These are phyloP conservation scores for Aspergillus indologenus DNA, from an alignment of 495 filamentous ascomycete genomes.

Conservation along the genomic window DNA sequence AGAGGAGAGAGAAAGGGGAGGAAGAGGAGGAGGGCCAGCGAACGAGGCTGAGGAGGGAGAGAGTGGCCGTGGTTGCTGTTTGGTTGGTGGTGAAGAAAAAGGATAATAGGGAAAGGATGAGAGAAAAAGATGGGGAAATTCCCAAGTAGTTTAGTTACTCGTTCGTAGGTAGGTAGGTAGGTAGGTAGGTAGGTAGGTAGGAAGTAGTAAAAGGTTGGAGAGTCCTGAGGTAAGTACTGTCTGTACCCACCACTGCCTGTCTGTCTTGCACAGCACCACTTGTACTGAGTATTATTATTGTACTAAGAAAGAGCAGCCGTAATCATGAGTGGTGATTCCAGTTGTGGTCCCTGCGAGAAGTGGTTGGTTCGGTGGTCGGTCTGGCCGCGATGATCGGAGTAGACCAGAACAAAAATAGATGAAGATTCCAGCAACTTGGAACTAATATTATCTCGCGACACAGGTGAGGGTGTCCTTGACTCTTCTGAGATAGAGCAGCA, in stretches of 20 bases:
- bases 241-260: background rate
- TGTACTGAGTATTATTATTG: too few species aligned
- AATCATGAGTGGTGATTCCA: too few species aligned
- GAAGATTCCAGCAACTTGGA: too few species aligned
- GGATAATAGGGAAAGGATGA: background rate
- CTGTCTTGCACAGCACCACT: too few species aligned
- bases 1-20: conserved; percentile 2
- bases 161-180: background rate
- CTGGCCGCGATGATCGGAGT: background rate
- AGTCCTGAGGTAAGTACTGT: background rate
- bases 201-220: too few species aligned
- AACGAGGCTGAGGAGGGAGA: conserved; percentile 10
- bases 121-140: background rate
- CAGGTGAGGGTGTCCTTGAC: background rate
- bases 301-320: too few species aligned
- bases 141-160: background rate
- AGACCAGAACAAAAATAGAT: too few species aligned
- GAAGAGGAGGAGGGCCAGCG: conserved; percentile 7
- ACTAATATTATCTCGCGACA: background rate
- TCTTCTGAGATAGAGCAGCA: background rate
- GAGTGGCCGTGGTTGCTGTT: conserved; percentile 8
- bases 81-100: conserved; percentile 1
- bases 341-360: background rate
- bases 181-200: too few species aligned
- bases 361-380: background rate